phyloP scores from a whole-genome alignment of 208 protist species.

The Wallacemonas sp. region DNA sequence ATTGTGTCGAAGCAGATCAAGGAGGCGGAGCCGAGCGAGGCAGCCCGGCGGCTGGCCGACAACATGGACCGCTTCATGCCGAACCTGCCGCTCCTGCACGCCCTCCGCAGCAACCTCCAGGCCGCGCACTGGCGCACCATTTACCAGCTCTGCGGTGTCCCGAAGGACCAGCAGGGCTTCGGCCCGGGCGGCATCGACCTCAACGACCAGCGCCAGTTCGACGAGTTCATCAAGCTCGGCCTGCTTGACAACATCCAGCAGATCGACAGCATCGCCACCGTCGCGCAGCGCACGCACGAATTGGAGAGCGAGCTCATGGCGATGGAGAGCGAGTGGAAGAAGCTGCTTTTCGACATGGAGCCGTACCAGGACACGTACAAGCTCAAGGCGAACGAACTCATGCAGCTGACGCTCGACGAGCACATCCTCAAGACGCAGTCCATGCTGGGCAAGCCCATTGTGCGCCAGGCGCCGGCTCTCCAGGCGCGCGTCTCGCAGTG shows the following conservation, averaged over 20 bases:
- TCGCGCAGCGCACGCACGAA: slow-evolving; percentile 91
- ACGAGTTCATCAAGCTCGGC: slow-evolving; percentile 86
- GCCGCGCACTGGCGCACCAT: slow-evolving; percentile 94
- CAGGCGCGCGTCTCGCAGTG: slow-evolving; percentile 92
- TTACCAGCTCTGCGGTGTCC: slow-evolving; percentile 81
- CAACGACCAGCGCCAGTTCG: slow-evolving; percentile 80
- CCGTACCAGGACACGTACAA: slow-evolving; percentile 94
- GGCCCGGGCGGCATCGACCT: slow-evolving; percentile 78
- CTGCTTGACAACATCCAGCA: slow-evolving; percentile 79
- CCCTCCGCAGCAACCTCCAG: slow-evolving; percentile 93
- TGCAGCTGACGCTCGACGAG: slow-evolving; percentile 95
- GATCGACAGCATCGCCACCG: slow-evolving; percentile 86
- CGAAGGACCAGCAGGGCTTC: slow-evolving; percentile 83
- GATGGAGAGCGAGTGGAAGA: slow-evolving; percentile 94
- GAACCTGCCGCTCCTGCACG: slow-evolving; percentile 92
- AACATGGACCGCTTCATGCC: slow-evolving; percentile 92
- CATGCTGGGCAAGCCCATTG: slow-evolving; percentile 94
- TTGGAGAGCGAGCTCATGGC: slow-evolving; percentile 92
- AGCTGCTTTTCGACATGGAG: slow-evolving; percentile 92
- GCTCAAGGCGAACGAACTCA: slow-evolving; percentile 92
- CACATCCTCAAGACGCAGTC: slow-evolving; percentile 96
- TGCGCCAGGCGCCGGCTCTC: slow-evolving; percentile 86
- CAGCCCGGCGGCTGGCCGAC: slow-evolving; percentile 78
- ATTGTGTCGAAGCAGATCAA: slow-evolving; percentile 87
- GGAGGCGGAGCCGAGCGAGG: slow-evolving; percentile 77